A percentile compares a stretch with the other conserved stretches of the same genome.
phyloP scores from a whole-genome alignment of 139 green algal species.

The Haematococcus lacustris region DNA sequence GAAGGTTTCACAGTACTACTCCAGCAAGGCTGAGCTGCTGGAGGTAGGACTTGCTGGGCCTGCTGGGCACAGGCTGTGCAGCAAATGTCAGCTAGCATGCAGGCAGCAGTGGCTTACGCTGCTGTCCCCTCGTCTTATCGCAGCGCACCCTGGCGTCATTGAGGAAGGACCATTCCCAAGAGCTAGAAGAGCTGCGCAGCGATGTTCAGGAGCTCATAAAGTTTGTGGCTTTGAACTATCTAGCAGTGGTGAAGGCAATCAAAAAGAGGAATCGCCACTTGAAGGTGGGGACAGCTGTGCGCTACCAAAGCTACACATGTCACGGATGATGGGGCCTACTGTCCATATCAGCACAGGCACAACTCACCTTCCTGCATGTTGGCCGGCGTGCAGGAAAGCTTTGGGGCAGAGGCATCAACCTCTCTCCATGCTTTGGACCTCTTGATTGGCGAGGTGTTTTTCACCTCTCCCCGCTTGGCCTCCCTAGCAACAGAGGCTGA shows the following conservation, averaged over 20 bases:
- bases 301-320: too few species aligned
- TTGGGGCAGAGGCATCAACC: conserved; percentile 16
- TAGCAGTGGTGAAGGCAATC: conserved; percentile 63
- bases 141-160: too few species aligned
- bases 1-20: conserved; percentile 57
- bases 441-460: conserved; percentile 67
- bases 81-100: too few species aligned
- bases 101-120: too few species aligned
- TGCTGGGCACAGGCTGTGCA: too few species aligned
- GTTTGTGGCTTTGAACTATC: conserved; percentile 76
- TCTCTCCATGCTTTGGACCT: conserved; percentile 49
- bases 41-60: too few species aligned
- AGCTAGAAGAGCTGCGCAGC: conserved; percentile 20
- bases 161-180: neutral
- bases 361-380: too few species aligned
- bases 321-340: too few species aligned
- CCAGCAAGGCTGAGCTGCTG: conserved; percentile 38
- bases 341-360: too few species aligned
- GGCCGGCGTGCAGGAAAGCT: conserved; percentile 20
- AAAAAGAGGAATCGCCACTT: conserved; percentile 84
- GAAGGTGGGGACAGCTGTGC: too few species aligned
- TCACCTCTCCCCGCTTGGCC: conserved; percentile 65
- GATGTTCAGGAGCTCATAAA: conserved; percentile 48
- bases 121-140: neutral
- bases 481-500: conserved; percentile 56